Percentiles rank a stretch among this genome's conserved stretches.
These are phyloP conservation scores for Coemansia furcata DNA, from an alignment of 192 early-diverging fungal genomes.

Conservation along the genomic window DNA sequence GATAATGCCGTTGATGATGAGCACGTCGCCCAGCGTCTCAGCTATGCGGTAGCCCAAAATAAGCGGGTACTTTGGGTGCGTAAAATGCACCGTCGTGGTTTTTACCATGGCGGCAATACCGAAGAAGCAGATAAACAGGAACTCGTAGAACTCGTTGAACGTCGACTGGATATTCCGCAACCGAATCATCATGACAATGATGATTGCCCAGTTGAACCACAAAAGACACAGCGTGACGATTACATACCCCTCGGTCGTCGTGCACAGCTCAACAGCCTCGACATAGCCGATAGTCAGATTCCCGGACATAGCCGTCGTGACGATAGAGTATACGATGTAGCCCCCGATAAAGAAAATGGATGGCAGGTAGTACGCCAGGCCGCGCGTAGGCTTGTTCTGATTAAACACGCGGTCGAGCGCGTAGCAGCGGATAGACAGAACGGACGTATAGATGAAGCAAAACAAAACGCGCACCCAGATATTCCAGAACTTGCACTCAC, in stretches of 20 bases:
- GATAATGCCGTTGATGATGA: constrained; percentile 15
- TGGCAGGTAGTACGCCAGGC: constrained; percentile 9
- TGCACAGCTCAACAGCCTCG: constrained; percentile 17
- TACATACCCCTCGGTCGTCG: constrained; percentile 3
- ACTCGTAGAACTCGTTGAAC: constrained; percentile 27
- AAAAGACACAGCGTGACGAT: constrained; percentile 10
- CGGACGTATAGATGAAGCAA: constrained; percentile 13
- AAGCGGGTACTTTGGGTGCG: background rate
- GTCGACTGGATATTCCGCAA: constrained; percentile 27
- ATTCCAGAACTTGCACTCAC: constrained; percentile 12
- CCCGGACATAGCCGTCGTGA: constrained; percentile 2
- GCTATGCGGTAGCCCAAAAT: constrained; percentile 1
- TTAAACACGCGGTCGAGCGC: constrained; percentile 13
- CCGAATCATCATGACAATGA: constrained; percentile 7
- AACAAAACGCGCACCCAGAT: constrained; percentile 15
- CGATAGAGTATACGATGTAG: background rate
- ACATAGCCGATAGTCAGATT: constrained; percentile 2
- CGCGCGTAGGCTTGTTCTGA: constrained; percentile 13
- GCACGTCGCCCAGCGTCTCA: constrained; percentile 12
- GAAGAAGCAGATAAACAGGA: constrained; percentile 7
- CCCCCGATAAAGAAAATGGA: background rate
- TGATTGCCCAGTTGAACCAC: constrained; percentile 23
- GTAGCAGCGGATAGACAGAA: constrained; percentile 4
- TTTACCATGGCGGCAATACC: constrained; percentile 20
- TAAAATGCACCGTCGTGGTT: constrained; percentile 12